Evolutionary conservation across 805 yeast species (phyloP).

Genomic region (Hanseniaspora singularis): DNA sequence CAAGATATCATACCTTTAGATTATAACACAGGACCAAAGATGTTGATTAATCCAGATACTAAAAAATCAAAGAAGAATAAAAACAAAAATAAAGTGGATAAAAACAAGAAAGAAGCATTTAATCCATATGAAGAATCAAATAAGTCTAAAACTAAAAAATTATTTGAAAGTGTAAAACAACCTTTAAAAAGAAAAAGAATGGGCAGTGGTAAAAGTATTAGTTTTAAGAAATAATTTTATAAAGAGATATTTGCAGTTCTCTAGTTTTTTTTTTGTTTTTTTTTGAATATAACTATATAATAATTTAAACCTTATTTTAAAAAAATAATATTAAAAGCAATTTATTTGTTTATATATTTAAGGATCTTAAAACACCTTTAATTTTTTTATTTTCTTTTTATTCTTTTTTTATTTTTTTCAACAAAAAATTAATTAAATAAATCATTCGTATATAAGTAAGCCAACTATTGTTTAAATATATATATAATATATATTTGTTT

Average conservation of each 20-base stretch:
- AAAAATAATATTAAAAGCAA: too few species aligned
- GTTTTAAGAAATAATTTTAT: slow-evolving; percentile 9
- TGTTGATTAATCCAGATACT: slow-evolving; percentile 26
- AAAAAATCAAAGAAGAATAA: slow-evolving; percentile 15
- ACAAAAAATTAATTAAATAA: too few species aligned
- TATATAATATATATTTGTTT: too few species aligned
- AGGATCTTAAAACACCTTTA: too few species aligned
- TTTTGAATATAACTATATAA: background rate
- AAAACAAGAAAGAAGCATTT: slow-evolving; percentile 40
- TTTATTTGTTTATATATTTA: too few species aligned
- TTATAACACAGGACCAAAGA: slow-evolving; percentile 35
- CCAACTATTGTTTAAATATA: too few species aligned
- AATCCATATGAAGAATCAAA: slow-evolving; percentile 37
- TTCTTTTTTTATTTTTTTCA: too few species aligned
- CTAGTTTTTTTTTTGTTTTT: background rate
- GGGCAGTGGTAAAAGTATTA: slow-evolving; percentile 12
- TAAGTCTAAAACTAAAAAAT: slow-evolving; percentile 23
- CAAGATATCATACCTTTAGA: slow-evolving; percentile 31
- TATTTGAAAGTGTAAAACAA: slow-evolving; percentile 22
- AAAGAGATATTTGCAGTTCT: too few species aligned
- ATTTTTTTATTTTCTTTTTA: too few species aligned
- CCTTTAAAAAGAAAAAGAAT: slow-evolving; percentile 1
- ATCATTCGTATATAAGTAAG: too few species aligned
- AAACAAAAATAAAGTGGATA: slow-evolving; percentile 21
- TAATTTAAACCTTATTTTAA: too few species aligned